These are phyloP conservation scores for Neckera pumila DNA, from an alignment of 225 moss, liverwort and hornwort species.

Conservation along the genomic window DNA sequence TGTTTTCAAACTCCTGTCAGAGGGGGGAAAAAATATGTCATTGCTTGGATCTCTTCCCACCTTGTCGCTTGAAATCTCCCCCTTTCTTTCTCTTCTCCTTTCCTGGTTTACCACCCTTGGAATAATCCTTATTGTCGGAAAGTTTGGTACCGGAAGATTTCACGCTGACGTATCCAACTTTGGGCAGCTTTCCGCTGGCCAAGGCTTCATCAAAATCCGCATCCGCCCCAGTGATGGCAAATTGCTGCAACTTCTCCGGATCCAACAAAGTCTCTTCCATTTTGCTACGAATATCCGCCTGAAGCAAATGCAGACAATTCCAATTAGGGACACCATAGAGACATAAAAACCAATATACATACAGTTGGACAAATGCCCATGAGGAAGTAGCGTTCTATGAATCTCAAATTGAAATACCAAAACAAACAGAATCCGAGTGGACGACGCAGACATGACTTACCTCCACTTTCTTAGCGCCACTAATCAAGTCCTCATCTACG, in stretches of 20 bases:
- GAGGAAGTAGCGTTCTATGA: background rate
- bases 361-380: no score
- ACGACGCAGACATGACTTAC: conserved; percentile 5
- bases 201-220: conserved; percentile 86
- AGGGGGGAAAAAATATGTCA: background rate
- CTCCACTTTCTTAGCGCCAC: conserved; percentile 60
- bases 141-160: conserved; percentile 30
- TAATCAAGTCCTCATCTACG: conserved; percentile 81
- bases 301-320: background rate
- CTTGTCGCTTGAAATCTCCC: conserved; percentile 24
- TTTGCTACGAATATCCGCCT: conserved; percentile 58
- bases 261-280: conserved; percentile 55
- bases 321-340: background rate
- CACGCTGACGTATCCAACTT: conserved; percentile 68
- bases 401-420: background rate
- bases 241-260: conserved; percentile 74
- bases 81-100: conserved; percentile 51
- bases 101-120: conserved; percentile 23
- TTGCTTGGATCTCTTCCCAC: conserved; percentile 39
- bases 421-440: background rate
- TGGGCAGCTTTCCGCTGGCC: conserved; percentile 51
- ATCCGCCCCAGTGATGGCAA: conserved; percentile 72
- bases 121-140: conserved; percentile 7
- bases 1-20: background rate
- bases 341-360: background rate